phyloP scores from a whole-genome alignment of 352 stramenopile genomes.

The Pythium pectinolyticum region DNA sequence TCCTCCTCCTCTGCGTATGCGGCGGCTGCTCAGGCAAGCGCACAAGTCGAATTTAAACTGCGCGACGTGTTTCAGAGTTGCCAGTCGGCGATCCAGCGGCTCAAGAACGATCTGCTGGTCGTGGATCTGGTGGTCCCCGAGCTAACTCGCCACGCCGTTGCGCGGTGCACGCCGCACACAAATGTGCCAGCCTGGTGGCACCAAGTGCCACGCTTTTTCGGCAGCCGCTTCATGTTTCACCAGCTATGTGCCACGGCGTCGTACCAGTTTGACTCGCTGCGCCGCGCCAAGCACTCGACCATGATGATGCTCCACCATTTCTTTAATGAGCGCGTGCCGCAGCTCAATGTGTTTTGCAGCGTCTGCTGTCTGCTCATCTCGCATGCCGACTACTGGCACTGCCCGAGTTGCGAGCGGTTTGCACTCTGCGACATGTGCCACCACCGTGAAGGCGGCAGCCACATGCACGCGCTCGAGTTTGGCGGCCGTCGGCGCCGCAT shows the following conservation, averaged over 20 bases:
- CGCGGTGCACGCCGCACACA: conserved; percentile 36
- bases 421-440: conserved; percentile 76
- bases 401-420: conserved; percentile 49
- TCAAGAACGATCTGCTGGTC: conserved; percentile 81
- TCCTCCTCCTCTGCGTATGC: too few species aligned
- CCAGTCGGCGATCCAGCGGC: conserved; percentile 56
- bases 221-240: conserved; percentile 87
- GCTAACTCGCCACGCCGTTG: neutral
- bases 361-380: conserved; percentile 81
- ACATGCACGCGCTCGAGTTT: conserved; percentile 54
- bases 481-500: conserved; percentile 25
- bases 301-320: conserved; percentile 90
- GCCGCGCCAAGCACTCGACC: conserved; percentile 86
- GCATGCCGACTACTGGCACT: conserved; percentile 69
- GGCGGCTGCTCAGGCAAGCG: conserved; percentile 3
- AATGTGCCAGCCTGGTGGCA: conserved; percentile 54
- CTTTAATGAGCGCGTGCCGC: conserved; percentile 67
- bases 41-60: conserved; percentile 60
- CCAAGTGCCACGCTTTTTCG: conserved; percentile 74
- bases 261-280: conserved; percentile 88
- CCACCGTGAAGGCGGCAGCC: conserved; percentile 39
- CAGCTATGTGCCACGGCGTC: conserved; percentile 73
- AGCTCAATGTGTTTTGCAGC: conserved; percentile 76
- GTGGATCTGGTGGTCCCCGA: conserved; percentile 50
- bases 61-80: conserved; percentile 68